phyloP scores from a whole-genome alignment of 148 eudicot genomes.

The Amaranthus hypochondriacus region DNA sequence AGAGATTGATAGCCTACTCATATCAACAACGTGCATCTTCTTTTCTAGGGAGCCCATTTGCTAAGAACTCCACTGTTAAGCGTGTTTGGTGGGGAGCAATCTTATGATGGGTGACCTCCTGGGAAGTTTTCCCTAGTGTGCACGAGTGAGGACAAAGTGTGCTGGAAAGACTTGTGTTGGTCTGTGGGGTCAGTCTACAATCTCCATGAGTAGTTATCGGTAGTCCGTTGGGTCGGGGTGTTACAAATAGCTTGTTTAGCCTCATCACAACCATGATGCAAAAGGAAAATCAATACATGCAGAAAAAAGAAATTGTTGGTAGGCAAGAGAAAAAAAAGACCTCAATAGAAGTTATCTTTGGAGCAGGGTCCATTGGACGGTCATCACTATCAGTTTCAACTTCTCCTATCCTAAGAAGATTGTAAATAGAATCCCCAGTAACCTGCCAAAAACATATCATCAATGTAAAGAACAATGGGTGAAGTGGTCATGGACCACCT shows the following conservation, averaged over 20 bases:
- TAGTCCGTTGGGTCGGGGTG: no score
- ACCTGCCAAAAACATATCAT: constrained; percentile 42
- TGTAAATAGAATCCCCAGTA: constrained; percentile 92
- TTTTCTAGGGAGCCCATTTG: no score
- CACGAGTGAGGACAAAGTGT: neutral
- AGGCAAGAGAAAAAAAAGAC: constrained; percentile 25
- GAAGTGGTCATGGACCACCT: neutral
- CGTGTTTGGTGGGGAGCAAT: no score
- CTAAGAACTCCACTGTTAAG: no score
- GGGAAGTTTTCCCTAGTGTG: neutral
- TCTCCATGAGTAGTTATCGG: no score
- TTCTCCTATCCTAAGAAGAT: constrained; percentile 78
- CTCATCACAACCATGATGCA: constrained; percentile 1
- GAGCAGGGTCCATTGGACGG: constrained; percentile 82
- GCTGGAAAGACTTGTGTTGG: no score
- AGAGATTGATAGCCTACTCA: no score
- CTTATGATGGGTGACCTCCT: no score
- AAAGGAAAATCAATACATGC: constrained; percentile 9
- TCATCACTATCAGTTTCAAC: constrained; percentile 82
- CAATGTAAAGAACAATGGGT: neutral
- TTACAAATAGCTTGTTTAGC: no score
- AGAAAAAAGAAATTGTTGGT: constrained; percentile 10
- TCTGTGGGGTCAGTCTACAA: no score
- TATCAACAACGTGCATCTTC: no score
- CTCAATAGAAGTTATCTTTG: constrained; percentile 77